phyloP scores from a whole-genome alignment of 139 green algal genomes.

The Spirogloea muscicola region DNA sequence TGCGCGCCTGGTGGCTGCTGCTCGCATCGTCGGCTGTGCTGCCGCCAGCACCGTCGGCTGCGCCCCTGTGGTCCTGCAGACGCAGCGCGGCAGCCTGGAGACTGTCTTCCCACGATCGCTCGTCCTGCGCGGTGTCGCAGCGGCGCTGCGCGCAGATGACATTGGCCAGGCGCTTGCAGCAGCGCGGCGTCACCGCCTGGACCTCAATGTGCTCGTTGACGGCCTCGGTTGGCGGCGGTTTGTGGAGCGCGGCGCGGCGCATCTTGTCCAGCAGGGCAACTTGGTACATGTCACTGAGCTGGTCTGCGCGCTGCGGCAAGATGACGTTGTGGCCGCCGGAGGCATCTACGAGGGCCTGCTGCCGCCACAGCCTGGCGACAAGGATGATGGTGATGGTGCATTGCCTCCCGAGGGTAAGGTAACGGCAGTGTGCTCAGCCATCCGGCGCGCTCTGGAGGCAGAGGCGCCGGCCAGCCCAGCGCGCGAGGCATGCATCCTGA shows the following conservation, averaged over 20 bases:
- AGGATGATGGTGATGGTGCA: not conserved
- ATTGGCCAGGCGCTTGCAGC: slow-evolving; percentile 31
- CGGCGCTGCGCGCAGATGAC: slow-evolving; percentile 47
- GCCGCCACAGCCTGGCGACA: not conserved
- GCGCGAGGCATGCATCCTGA: slow-evolving; percentile 12
- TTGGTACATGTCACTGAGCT: slow-evolving; percentile 26
- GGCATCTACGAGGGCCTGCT: slow-evolving; percentile 9
- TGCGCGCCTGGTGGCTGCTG: slow-evolving; percentile 35
- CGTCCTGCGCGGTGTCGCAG: slow-evolving; percentile 67
- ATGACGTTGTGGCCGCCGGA: not conserved
- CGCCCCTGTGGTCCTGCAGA: slow-evolving; percentile 67
- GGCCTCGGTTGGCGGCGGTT: slow-evolving; percentile 72
- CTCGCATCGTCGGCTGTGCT: slow-evolving; percentile 15
- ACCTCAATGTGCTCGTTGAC: slow-evolving; percentile 92
- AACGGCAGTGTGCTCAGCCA: slow-evolving; percentile 47
- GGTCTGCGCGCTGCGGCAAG: slow-evolving; percentile 5
- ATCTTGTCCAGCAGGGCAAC: slow-evolving; percentile 57
- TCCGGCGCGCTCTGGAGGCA: too few relatives aligned
- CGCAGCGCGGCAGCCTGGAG: slow-evolving; percentile 92
- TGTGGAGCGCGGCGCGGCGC: slow-evolving; percentile 39
- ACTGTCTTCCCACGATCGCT: slow-evolving; percentile 70
- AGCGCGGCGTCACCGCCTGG: slow-evolving; percentile 59
- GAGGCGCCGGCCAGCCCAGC: too few relatives aligned
- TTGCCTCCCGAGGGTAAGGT: slow-evolving; percentile 5
- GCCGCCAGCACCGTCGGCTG: too few relatives aligned